Base-by-base conservation (phyloP, 805 yeast species). In the Monosporozyma aquatica region DNA sequence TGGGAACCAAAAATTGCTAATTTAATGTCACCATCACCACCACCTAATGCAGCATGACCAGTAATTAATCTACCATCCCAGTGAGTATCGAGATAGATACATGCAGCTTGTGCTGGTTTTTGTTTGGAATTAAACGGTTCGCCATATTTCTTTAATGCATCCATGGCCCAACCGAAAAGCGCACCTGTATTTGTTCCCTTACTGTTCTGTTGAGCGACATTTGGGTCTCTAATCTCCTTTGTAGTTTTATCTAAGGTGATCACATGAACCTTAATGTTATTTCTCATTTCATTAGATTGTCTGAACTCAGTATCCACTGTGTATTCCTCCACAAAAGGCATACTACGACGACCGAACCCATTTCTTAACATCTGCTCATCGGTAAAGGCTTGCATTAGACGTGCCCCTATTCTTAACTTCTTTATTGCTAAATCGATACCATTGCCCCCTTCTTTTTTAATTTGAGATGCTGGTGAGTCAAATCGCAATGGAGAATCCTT, bases 21-120 rank as follows among this genome's bases (percentile, higher is more conserved):
- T 48, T 78, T 78, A 34, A 86, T 67, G 34, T 76, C 67, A 33
- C 72, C 80, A 21, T 72, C 71, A 10, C 92, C 92, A 23, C 97
- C 97, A 37, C 97, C 97, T 14, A 90, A 65, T 0, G 97, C 97
- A 2, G 97, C 97, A 64, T 92, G 97, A 2, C 87, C 86, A 28
- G 78, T 60, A 38, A 92, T 78, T 25, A 65, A 62, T 33, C 64
- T 53, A 2, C 67, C 61, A 59, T 89, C 95, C 83, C 87, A 92
- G 55, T 82, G 87, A 1, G 94, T 72, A 63, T 92, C 98, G 51
- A 87, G 59, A 51, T 78, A 81, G 59, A 90, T 69, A 18, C 84
- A 90, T 0, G 97, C 96, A 18, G 92, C 94, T 53, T 84, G 85
- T 2, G 72, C 72, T 1, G 81, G 80, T 7, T 72, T 69, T 6